phyloP scores from a whole-genome alignment of 2,329 filamentous ascomycete species.

The Aulographum hederae region DNA sequence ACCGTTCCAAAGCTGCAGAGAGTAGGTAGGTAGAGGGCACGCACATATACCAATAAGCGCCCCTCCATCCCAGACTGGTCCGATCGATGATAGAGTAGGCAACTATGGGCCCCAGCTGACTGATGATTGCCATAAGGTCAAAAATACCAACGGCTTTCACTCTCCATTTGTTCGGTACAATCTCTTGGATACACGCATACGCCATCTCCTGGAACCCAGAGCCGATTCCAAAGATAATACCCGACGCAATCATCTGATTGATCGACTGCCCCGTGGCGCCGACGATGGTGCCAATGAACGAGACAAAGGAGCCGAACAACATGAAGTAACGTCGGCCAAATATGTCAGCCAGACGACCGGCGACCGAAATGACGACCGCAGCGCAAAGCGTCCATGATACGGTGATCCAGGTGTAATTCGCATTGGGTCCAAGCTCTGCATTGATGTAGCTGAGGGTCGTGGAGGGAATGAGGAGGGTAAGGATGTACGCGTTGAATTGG shows the following conservation, averaged over 20 bases:
- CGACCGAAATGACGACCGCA: conserved; percentile 15
- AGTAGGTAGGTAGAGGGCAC: conserved; percentile 8
- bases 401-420: conserved; percentile 15
- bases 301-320: conserved; percentile 14
- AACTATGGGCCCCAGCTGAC: neutral
- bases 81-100: neutral
- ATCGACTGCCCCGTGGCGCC: conserved; percentile 21
- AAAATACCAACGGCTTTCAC: neutral
- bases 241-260: conserved; percentile 21
- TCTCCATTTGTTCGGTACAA: conserved; percentile 11
- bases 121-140: neutral
- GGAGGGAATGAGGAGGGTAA: conserved; percentile 15
- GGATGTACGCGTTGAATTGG: conserved; percentile 16
- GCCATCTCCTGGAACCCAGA: conserved; percentile 22
- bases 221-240: conserved; percentile 22
- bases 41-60: conserved; percentile 5
- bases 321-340: conserved; percentile 19
- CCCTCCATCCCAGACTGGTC: conserved; percentile 1
- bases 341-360: conserved; percentile 20
- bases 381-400: conserved; percentile 16
- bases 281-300: conserved; percentile 19
- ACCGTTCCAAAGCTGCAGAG: conserved; percentile 2
- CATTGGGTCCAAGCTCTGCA: conserved; percentile 14
- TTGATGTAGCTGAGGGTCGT: conserved; percentile 15
- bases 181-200: conserved; percentile 17